phyloP scores from a whole-genome alignment of 2,329 filamentous ascomycete species.

The Pseudogymnoascus sp. region DNA sequence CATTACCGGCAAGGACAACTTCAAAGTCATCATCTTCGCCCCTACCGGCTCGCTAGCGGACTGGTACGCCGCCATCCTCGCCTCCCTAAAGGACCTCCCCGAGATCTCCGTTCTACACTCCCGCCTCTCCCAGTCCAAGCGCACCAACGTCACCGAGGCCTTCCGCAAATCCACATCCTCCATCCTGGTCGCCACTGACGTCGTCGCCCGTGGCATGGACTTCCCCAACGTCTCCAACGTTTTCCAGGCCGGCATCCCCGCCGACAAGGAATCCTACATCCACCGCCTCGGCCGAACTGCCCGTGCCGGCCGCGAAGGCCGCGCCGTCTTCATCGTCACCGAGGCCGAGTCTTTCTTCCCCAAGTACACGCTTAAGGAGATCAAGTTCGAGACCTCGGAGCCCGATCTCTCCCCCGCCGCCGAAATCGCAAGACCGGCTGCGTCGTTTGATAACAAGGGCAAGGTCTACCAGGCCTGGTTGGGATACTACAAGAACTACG shows the following conservation, averaged over 20 bases:
- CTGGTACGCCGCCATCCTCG: slow-evolving; percentile 52
- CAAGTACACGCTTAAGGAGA: slow-evolving; percentile 42
- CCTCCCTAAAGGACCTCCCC: slow-evolving; percentile 23
- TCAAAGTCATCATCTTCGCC: slow-evolving; percentile 96
- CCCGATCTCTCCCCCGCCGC: slow-evolving; percentile 37
- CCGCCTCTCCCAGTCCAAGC: slow-evolving; percentile 58
- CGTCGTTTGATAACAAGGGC: slow-evolving; percentile 37
- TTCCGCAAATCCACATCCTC: slow-evolving; percentile 61
- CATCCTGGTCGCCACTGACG: slow-evolving; percentile 69
- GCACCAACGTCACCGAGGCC: slow-evolving; percentile 60
- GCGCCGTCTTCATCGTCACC: slow-evolving; percentile 60
- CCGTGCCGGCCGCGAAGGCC: slow-evolving; percentile 63
- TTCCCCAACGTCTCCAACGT: slow-evolving; percentile 75
- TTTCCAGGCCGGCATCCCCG: slow-evolving; percentile 60
- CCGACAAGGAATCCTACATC: slow-evolving; percentile 62
- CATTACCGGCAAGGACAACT: slow-evolving; percentile 39
- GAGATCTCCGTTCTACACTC: slow-evolving; percentile 57
- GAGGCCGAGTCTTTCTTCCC: slow-evolving; percentile 47
- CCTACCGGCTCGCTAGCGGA: slow-evolving; percentile 68
- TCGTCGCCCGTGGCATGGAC: slow-evolving; percentile 76
- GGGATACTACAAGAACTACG: slow-evolving; percentile 43
- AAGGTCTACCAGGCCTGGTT: slow-evolving; percentile 51
- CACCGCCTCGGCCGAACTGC: slow-evolving; percentile 71
- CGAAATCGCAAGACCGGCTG: slow-evolving; percentile 33
- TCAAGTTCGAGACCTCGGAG: slow-evolving; percentile 41